These are phyloP conservation scores for Mercurialis annua DNA, from an alignment of 345 rosid species.

Conservation along the genomic window DNA sequence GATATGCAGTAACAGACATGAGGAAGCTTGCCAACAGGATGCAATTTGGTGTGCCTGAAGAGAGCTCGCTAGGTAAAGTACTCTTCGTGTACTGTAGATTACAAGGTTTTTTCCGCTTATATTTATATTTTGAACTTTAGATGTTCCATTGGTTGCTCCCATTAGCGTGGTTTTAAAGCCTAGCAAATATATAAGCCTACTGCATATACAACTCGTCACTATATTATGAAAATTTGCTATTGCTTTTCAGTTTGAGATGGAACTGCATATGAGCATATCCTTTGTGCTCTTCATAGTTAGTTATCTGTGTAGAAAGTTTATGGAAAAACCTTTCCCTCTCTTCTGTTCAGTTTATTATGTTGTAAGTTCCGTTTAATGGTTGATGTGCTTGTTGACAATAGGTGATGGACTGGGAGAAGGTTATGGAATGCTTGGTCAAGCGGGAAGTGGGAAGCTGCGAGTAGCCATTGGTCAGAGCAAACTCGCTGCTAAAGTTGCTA, in stretches of 20 bases:
- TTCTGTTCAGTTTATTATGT: not conserved
- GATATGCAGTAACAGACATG: constrained; percentile 95
- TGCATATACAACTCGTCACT: not conserved
- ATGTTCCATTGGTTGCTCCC: not conserved
- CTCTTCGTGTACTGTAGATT: not conserved
- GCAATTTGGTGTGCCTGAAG: constrained; percentile 95
- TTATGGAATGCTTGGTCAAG: constrained; percentile 99
- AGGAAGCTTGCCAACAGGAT: constrained; percentile 96
- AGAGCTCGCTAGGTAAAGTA: constrained; percentile 79
- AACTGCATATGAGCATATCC: not conserved
- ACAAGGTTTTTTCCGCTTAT: not conserved
- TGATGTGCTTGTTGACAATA: constrained; percentile 24
- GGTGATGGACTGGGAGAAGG: constrained; percentile 99
- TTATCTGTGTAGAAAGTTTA: not conserved
- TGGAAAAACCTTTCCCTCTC: not conserved
- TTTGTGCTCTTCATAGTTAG: not conserved
- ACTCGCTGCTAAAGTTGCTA: constrained; percentile 87
- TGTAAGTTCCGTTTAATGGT: not conserved
- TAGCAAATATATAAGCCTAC: not conserved
- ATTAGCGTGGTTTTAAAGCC: not conserved
- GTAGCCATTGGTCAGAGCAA: constrained; percentile 85
- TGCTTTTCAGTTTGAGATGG: not conserved
- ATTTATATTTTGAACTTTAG: not conserved
- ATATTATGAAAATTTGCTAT: not conserved
- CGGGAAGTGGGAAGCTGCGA: constrained; percentile 97